Base-by-base conservation (phyloP, 768 basidiomycete species). In the Tricholoma saponaceum region DNA sequence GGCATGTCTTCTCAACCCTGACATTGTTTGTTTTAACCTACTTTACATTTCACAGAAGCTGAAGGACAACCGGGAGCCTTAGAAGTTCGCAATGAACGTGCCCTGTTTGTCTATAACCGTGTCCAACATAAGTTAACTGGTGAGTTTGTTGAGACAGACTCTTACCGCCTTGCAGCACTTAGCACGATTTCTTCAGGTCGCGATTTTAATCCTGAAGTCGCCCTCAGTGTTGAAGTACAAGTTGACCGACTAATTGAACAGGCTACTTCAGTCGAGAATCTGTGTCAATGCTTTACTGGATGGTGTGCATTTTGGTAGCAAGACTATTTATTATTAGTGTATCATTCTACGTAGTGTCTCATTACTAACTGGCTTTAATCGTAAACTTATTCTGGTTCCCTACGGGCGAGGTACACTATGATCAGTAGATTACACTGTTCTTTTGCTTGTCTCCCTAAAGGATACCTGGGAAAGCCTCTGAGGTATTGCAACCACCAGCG, bases 211-310 rank as follows among this genome's bases (percentile, higher is more conserved):
- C 90, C 93, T 0, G 86, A 92, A 4, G 74, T 84, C 49, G 76
- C 79, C 1, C 78, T 98, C 49, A 74, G 79, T 8, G 90, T 98
- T n/a, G 74, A 79, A 23, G 82, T 77, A 9, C 97, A 99, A 71
- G 97, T 99, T 12, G 92, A 95, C 67, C 89, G 90, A 69, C 78
- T 99, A 54, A 98, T 99, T 60, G 81, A 87, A 60, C 93, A 98
- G 70, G 93, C 97, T 4, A 97, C 91, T 4, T 88, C 92, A 13
- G 71, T 98, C 44, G 95, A 98, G 71, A 97, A 98, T 70, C 83
- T 98, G 2, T 97, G 94, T 70, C 95, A 96, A 69, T 95, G 93
- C 67, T 97, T 96, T 78, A 91, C 93, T 60, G 95, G 95, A 70
- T 96, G 94, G 95, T 90, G 88, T 73, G 88, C 89, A 41, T 90